phyloP scores from a whole-genome alignment of 768 basidiomycete species.

The Amanita subjunquillea region DNA sequence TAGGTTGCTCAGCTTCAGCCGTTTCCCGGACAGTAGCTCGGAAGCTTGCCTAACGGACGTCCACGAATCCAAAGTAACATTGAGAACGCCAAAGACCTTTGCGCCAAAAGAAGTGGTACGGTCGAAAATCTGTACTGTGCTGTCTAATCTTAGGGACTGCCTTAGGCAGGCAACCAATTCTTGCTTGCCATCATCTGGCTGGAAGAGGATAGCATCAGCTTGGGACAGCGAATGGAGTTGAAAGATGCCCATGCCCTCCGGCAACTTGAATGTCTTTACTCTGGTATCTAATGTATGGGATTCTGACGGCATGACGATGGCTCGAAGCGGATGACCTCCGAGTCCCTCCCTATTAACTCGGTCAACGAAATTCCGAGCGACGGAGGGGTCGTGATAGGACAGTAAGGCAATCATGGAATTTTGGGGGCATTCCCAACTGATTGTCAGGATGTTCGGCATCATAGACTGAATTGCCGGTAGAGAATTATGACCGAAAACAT shows the following conservation, averaged over 20 bases:
- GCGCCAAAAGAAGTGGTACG: not conserved
- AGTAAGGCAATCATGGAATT: not conserved
- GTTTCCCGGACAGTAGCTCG: not conserved
- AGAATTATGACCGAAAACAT: not conserved
- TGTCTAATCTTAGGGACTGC: not conserved
- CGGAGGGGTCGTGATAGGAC: not conserved
- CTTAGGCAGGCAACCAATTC: not conserved
- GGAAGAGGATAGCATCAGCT: not conserved
- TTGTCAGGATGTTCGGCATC: not conserved
- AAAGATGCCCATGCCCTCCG: not conserved
- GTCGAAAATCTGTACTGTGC: not conserved
- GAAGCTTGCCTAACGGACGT: not conserved
- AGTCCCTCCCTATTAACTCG: not conserved
- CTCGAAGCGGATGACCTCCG: not conserved
- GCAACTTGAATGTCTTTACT: not conserved
- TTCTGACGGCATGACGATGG: not conserved
- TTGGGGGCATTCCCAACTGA: not conserved
- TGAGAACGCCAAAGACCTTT: not conserved
- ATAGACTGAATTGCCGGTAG: not conserved
- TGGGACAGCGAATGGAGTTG: not conserved
- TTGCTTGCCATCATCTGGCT: not conserved
- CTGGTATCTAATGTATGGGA: not conserved
- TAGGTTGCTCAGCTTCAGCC: not conserved
- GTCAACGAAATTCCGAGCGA: not conserved
- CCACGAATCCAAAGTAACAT: constrained; percentile 1